phyloP scores from a whole-genome alignment of 306 rosid species.

The Prunus davidiana region DNA sequence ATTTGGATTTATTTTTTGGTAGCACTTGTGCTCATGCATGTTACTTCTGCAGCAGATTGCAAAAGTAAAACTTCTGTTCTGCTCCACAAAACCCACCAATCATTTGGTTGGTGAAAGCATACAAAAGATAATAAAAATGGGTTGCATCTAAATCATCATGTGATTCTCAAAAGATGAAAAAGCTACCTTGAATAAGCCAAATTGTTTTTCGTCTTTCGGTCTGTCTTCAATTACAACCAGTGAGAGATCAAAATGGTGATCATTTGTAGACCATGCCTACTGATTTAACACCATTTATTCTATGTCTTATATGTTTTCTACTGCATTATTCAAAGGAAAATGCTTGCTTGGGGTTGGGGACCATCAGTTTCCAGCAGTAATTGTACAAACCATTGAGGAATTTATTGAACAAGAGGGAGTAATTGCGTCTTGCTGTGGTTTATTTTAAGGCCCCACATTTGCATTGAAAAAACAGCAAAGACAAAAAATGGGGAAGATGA shows the following conservation, averaged over 20 bases:
- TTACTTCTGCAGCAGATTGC: neutral
- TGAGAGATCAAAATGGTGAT: neutral
- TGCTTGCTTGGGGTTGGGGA: conserved; percentile 9
- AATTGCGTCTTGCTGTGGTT: neutral
- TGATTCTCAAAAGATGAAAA: conserved; percentile 2
- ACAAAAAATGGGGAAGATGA: neutral
- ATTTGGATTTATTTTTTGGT: neutral
- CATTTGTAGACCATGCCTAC: neutral
- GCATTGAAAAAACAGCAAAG: neutral
- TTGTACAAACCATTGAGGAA: conserved; percentile 1
- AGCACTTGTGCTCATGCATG: neutral
- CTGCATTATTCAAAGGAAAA: neutral
- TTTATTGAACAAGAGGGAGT: neutral
- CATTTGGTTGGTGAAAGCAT: neutral
- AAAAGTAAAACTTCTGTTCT: neutral
- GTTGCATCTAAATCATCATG: neutral
- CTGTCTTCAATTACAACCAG: neutral
- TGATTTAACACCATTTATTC: neutral
- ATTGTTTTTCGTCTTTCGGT: neutral
- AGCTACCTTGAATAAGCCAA: neutral
- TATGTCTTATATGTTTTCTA: neutral
- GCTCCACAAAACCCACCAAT: neutral
- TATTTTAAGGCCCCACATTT: conserved; percentile 16
- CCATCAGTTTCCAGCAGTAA: conserved; percentile 15
- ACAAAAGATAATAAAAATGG: too few relatives aligned